Base-by-base conservation (phyloP, 1,284 basidiomycete genomes). In the Butyriboletus pseudospeciosus region DNA sequence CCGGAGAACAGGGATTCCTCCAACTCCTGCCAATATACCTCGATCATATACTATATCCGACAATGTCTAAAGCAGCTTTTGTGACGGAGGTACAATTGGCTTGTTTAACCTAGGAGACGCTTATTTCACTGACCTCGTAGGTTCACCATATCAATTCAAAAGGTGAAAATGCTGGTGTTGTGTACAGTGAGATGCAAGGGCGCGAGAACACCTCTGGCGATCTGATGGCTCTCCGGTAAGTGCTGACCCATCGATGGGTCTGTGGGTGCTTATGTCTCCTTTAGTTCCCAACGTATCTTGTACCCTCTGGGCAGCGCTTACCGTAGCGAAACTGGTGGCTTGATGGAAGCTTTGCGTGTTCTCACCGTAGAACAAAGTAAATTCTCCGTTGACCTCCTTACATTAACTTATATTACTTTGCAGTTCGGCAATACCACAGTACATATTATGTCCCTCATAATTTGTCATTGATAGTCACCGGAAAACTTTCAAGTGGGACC, bases 151-250 rank as follows among this genome's bases (percentile, higher is more conserved):
- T 98, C 64, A 91, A 98, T 71, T 81, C 82, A 12, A 84, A 92
- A 66, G 96, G 93, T 6, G 85, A 96, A 65, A 86, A 99, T 67
- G 91, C 92, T 12, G 97, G 97, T 45, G 97, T 99, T 4, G 97
- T 99, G 30, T 98, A 95, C 71, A 92, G 89, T 64, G 92, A 96
- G 75, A 99, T 99, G 97, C 96, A 99, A 75, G 97, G 94, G 1
- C 82, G 96, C 47, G 90, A 99, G 75, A 98, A 98, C 67, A 92
- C 90, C 6, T 83, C 90, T 0, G 86, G 84, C 14, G 94, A 98
- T 74, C 76, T 98, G 41, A 95, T 98, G 90, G 84, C 87, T 48
- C 79, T 96, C 43, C 76, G 83, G 92, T 93, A 64, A 53, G 77
- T 73, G 12, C 48, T 41, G 14, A 35, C 36, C 42, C 41, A 16